These are phyloP conservation scores for Guillardia theta DNA, from an alignment of 78 protist genomes.

Conservation along the genomic window DNA sequence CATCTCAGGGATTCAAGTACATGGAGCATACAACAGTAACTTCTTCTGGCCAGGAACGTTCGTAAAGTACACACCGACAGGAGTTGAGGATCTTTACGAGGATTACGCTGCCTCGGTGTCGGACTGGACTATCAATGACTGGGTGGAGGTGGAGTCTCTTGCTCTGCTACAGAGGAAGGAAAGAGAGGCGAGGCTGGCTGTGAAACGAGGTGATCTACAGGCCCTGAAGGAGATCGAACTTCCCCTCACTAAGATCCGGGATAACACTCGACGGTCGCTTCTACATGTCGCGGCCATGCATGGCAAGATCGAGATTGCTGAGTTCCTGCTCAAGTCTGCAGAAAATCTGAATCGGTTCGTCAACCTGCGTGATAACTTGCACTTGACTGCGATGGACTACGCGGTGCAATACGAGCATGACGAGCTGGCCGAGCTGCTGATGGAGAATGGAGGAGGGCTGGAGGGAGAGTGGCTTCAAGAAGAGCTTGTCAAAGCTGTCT, in stretches of 20 bases:
- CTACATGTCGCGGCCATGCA: neutral
- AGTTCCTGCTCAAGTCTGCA: neutral
- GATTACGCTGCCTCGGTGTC: neutral
- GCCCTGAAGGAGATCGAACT: too few relatives aligned
- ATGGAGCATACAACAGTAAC: neutral
- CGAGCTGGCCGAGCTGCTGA: too few relatives aligned
- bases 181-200: too few relatives aligned
- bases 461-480: too few relatives aligned
- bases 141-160: neutral
- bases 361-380: too few relatives aligned
- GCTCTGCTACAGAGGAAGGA: neutral
- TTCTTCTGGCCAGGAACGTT: conserved; percentile 34
- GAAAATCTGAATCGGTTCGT: too few relatives aligned
- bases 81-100: conserved; percentile 25
- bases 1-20: neutral
- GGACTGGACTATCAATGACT: neutral
- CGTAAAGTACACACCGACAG: neutral
- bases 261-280: neutral
- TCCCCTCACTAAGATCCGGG: too few relatives aligned
- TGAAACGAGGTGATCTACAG: too few relatives aligned
- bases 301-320: neutral
- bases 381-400: too few relatives aligned
- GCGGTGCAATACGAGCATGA: too few relatives aligned
- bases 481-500: too few relatives aligned
- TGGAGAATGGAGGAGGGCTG: too few relatives aligned